Base-by-base conservation (phyloP, 2,329 filamentous ascomycete genomes). In the Furcasterigmium furcatum region DNA sequence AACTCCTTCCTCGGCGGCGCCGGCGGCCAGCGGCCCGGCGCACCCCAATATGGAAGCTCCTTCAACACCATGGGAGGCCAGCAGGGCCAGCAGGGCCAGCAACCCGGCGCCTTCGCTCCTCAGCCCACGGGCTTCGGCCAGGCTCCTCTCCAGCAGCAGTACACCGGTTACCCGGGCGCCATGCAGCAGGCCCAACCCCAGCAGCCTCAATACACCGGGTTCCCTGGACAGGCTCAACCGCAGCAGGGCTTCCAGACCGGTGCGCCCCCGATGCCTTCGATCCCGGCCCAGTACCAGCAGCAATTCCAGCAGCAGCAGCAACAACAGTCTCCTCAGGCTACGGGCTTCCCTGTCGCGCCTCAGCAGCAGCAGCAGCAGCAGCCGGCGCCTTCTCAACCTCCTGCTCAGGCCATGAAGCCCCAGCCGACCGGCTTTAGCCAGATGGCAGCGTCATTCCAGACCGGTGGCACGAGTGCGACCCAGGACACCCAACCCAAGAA, bases 1-100 rank as follows among this genome's bases (percentile, higher is more conserved):
- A 95, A 88, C 74, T 85, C 88, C 53, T 96, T 85, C 68, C 72
- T 95, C 60, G 90, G 90, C 68, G 87, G 84, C 71, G 80, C 78
- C 66, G 89, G 85, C 63, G 86, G 77, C 73, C 81, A 86, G 64
- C 87, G 84, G 49, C 87, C 87, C 41, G 82, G 82, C 44, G 79
- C 80, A 53, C 76, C 76, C 52, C 82, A 79, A 59, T 79, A 74
- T 71, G 75, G 74, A 55, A 66, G 70, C 61, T 70, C 75, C 50
- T 76, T 79, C 60, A 64, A 65, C 30, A 61, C 48, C 42, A 58
- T 67, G 53, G 66, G 63, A n/a, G 68, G 67, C 48, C 71, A 70
- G 51, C 71, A 73, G 51, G 72, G 70, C 46, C 70, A 65, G 46
- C 66, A 62, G 47, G 67, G 63, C 55, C 77, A 77, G 58, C 78